Evolutionary conservation across 1,284 basidiomycete genomes (phyloP).

Genomic region (Peniophora sp.): DNA sequence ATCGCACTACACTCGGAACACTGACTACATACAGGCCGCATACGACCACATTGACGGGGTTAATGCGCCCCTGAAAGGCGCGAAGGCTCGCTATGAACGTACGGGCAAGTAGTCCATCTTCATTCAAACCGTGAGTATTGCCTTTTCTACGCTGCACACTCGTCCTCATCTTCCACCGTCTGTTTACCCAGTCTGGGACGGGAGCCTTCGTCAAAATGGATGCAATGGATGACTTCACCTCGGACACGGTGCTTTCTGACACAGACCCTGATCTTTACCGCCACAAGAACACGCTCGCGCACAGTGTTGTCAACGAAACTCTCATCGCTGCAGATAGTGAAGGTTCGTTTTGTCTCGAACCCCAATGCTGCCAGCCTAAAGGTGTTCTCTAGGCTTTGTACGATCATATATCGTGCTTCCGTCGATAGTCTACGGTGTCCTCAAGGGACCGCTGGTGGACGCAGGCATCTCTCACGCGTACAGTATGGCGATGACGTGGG

Average conservation of each 20-base stretch:
- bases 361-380: no score
- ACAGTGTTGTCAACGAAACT: conserved; percentile 31
- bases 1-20: background rate
- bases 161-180: background rate
- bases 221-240: conserved; percentile 27
- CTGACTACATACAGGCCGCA: background rate
- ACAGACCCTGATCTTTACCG: conserved; percentile 25
- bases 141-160: no score
- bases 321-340: conserved; percentile 34
- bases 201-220: conserved; percentile 35
- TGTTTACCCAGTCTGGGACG: conserved; percentile 6
- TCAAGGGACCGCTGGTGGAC: conserved; percentile 33
- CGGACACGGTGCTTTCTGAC: conserved; percentile 36
- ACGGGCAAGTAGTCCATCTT: conserved; percentile 31
- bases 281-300: conserved; percentile 28
- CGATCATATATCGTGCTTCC: conserved; percentile 40
- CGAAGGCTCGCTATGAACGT: conserved; percentile 29
- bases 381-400: conserved; percentile 29
- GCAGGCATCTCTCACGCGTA: conserved; percentile 34
- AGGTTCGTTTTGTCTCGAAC: no score
- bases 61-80: conserved; percentile 36
- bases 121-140: conserved; percentile 40
- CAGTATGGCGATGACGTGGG: conserved; percentile 35
- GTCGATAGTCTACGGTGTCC: conserved; percentile 39
- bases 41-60: conserved; percentile 25